phyloP scores from a whole-genome alignment of 768 basidiomycete genomes.

The Termitomyces sp. region DNA sequence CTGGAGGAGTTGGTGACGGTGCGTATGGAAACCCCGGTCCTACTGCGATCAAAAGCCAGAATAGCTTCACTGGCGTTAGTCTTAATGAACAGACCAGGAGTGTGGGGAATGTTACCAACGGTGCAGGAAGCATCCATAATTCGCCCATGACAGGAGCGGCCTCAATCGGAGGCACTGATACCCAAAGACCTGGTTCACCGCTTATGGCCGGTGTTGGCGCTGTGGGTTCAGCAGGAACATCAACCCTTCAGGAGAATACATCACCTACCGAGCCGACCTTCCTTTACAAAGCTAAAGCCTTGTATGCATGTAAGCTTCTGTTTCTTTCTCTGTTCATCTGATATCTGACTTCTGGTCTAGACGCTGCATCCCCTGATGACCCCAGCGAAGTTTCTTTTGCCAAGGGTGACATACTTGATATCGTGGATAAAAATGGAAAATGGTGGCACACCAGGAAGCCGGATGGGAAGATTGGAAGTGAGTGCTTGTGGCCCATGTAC shows the following conservation, averaged over 20 bases:
- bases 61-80: conserved; percentile 47
- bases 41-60: conserved; percentile 44
- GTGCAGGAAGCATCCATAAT: conserved; percentile 52
- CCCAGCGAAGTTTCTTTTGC: conserved; percentile 92
- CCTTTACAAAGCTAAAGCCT: conserved; percentile 77
- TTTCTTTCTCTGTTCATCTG: conserved; percentile 5
- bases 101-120: conserved; percentile 28
- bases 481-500: conserved; percentile 26
- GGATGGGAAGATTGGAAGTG: conserved; percentile 75
- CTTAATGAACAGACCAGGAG: conserved; percentile 31
- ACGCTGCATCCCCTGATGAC: conserved; percentile 91
- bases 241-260: conserved; percentile 20
- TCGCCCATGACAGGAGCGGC: conserved; percentile 32
- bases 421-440: conserved; percentile 88
- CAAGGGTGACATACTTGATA: conserved; percentile 90
- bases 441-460: conserved; percentile 88
- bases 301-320: conserved; percentile 73
- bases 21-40: conserved; percentile 44
- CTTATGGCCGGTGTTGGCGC: conserved; percentile 64
- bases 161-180: conserved; percentile 40
- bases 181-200: conserved; percentile 53
- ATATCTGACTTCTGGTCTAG: conserved; percentile 36
- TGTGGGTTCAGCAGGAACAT: conserved; percentile 28
- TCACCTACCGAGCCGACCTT: conserved; percentile 35
- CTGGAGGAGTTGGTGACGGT: conserved; percentile 37